Evolutionary conservation across 2,329 filamentous ascomycete genomes (phyloP).

Genomic region (Colletotrichum sp.): DNA sequence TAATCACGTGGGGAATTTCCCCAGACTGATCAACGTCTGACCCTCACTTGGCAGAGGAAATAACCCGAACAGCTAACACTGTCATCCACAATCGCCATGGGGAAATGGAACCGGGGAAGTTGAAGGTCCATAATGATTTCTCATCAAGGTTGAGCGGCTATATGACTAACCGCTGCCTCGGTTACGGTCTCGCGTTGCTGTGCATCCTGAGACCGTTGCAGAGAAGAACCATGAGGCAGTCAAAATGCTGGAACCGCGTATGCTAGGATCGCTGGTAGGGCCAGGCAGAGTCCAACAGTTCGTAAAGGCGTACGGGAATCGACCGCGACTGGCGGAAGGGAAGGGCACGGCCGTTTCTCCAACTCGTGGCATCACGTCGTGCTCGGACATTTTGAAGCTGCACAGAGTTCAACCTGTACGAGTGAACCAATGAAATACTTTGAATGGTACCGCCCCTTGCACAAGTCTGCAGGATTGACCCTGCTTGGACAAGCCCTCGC

Average conservation of each 20-base stretch:
- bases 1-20: neutral
- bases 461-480: neutral
- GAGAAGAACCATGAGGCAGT: neutral
- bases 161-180: neutral
- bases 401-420: neutral
- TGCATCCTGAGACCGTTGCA: neutral
- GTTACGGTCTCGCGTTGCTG: neutral
- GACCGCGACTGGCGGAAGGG: neutral
- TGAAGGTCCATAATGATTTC: neutral
- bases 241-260: neutral
- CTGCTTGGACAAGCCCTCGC: neutral
- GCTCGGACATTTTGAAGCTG: neutral
- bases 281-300: conserved; percentile 4
- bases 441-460: neutral
- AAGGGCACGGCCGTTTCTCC: neutral
- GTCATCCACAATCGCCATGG: neutral
- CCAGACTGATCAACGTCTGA: neutral
- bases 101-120: neutral
- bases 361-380: neutral
- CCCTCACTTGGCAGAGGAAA: neutral
- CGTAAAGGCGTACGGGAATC: neutral
- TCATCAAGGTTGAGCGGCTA: neutral
- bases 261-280: neutral
- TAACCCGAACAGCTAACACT: neutral
- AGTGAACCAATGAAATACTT: neutral